Base-by-base conservation (phyloP, 177 flowering plant species). In the Vitis hybrid region DNA sequence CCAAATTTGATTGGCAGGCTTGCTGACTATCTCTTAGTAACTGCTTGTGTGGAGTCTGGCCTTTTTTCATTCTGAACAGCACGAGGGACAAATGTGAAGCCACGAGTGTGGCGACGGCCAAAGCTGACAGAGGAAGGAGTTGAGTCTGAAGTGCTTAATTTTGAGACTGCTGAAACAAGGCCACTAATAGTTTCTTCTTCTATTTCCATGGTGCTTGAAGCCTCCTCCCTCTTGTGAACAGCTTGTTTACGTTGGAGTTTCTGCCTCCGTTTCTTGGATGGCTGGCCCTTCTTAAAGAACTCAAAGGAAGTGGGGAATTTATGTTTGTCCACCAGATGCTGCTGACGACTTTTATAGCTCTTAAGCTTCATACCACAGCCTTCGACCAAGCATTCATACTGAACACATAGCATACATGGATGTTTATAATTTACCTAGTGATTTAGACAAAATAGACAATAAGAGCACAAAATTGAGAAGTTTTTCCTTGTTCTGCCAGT, bases 351-450 rank as follows among this genome's bases (percentile, higher is more conserved):
- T 77, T 87, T 88, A 81, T 93, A 95, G 78, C 66, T 89, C 82
- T 90, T 95, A 68, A 95, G 81, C 83, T 93, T 95, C 78, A 78
- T 29, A 52, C 76, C 89, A 83, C 99, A 95, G 65, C 91, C 88
- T 81, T 95, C 99, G 19, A 95, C 97, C 69, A 95, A 79, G 84
- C 99, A 95, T 81, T 93, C 98, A 71, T 95, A 95, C 99, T 94
- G 85, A 72, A 5, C 22, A 9, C 53, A 59, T 10, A 56, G 8
- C 11, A 72, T 55, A 26, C 15, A 22, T 14, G n/a, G 4, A 31
- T 51, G 14, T 39, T 39, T 39, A 39, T 39, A 39, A 39, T 39
- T 39, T 39, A 39, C 45, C 8, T 7, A 39, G 45, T 39, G 1
- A 50, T 21, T 57, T 56, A 19, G 7, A 57, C 15, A 13, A 8